Percentiles rank a stretch among this genome's conserved stretches.
phyloP scores from a whole-genome alignment of 169 alveolate genomes.

The Amoebophrya sp. region DNA sequence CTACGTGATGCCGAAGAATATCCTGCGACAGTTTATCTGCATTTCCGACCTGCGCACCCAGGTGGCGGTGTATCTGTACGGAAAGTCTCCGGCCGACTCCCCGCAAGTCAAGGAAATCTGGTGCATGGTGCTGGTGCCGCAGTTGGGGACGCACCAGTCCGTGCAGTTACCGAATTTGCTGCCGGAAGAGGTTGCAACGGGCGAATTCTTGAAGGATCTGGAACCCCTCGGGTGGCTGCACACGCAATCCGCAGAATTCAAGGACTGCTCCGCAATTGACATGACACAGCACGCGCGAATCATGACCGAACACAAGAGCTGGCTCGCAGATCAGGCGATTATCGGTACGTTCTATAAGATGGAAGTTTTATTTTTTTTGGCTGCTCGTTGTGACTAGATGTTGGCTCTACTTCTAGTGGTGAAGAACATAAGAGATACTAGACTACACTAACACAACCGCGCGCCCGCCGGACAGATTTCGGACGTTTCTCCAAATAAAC shows the following conservation, averaged over 20 bases:
- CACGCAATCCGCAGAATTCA: constrained; percentile 67
- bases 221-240: constrained; percentile 98
- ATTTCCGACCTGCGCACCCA: constrained; percentile 96
- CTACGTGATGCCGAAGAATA: constrained; percentile 95
- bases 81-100: constrained; percentile 82
- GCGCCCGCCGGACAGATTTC: too few relatives aligned
- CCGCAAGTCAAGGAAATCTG: constrained; percentile 82
- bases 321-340: constrained; percentile 56
- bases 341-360: too few relatives aligned
- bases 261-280: constrained; percentile 43
- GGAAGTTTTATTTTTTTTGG: too few relatives aligned
- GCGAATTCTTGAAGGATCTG: constrained; percentile 73
- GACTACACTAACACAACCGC: too few relatives aligned
- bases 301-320: constrained; percentile 55
- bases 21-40: constrained; percentile 90
- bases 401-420: too few relatives aligned
- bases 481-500: too few relatives aligned
- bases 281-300: constrained; percentile 54
- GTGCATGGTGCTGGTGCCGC: constrained; percentile 94
- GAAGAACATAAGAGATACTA: too few relatives aligned
- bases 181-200: constrained; percentile 73
- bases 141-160: constrained; percentile 90
- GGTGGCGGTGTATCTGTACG: constrained; percentile 94
- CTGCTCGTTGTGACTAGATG: too few relatives aligned
- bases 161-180: constrained; percentile 79